phyloP scores from a whole-genome alignment of 495 filamentous ascomycete genomes.

The Staphylotrichum longicolle region DNA sequence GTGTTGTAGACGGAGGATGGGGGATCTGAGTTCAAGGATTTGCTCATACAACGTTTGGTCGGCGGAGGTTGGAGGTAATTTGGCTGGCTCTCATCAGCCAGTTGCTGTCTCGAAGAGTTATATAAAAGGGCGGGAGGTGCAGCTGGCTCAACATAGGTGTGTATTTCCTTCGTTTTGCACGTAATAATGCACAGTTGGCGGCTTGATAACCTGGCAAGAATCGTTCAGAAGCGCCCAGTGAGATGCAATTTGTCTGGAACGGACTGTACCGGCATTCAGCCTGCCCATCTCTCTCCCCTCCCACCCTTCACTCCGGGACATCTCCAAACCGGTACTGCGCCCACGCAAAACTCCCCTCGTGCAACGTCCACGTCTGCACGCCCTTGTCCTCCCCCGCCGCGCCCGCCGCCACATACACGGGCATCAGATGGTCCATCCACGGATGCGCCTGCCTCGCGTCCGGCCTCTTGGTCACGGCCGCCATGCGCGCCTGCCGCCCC shows the following conservation, averaged over 20 bases:
- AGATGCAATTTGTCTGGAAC: no score
- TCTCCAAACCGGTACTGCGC: conserved; percentile 73
- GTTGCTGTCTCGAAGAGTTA: no score
- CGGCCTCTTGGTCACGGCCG: conserved; percentile 54
- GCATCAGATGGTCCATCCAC: conserved; percentile 73
- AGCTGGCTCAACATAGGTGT: no score
- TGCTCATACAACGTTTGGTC: no score
- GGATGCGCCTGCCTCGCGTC: conserved; percentile 80
- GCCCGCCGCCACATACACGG: conserved; percentile 71
- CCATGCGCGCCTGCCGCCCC: conserved; percentile 61
- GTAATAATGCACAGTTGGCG: not conserved
- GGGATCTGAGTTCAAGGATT: no score
- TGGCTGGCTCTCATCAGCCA: no score
- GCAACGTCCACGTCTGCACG: conserved; percentile 61
- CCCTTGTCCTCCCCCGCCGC: conserved; percentile 64
- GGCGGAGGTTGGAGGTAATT: no score
- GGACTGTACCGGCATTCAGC: no score
- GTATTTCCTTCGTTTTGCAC: no score
- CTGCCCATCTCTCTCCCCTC: not conserved
- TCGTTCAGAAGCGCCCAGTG: no score
- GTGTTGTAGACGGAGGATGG: no score
- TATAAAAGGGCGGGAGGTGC: no score
- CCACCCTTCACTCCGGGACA: conserved; percentile 30
- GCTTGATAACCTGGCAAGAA: not conserved
- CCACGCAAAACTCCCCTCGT: conserved; percentile 70